These are phyloP conservation scores for Fusarium albidum DNA, from an alignment of 2,329 filamentous ascomycete species.

Conservation along the genomic window DNA sequence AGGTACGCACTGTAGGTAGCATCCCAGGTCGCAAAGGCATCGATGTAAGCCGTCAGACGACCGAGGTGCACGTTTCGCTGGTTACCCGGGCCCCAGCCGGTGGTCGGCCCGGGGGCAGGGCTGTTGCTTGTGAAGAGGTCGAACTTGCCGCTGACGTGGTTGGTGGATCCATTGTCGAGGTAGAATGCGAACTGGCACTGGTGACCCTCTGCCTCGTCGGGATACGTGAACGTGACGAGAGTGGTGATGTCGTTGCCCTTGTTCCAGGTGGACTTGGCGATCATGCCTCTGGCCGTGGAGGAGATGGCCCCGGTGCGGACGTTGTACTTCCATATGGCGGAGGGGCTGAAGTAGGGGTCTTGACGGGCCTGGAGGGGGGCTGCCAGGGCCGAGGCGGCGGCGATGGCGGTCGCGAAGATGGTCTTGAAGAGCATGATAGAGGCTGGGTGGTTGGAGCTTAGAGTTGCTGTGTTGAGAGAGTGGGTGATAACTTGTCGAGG, in stretches of 20 bases:
- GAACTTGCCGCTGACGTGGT: constrained; percentile 36
- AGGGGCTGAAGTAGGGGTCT: constrained; percentile 33
- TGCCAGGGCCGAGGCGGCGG: constrained; percentile 31
- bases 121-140: constrained; percentile 39
- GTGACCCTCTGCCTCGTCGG: constrained; percentile 26
- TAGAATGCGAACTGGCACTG: constrained; percentile 41
- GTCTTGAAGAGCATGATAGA: constrained; percentile 36
- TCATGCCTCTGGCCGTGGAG: constrained; percentile 9
- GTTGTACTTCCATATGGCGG: constrained; percentile 35
- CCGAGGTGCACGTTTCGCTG: constrained; percentile 37
- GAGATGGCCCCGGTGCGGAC: constrained; percentile 35
- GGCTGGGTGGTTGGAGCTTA: neutral
- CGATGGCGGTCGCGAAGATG: constrained; percentile 28
- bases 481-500: neutral
- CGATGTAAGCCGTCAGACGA: constrained; percentile 13
- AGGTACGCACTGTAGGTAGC: constrained; percentile 28
- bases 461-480: neutral
- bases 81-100: constrained; percentile 38
- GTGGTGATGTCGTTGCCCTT: constrained; percentile 39
- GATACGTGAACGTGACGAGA: constrained; percentile 43
- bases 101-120: constrained; percentile 31
- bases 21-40: constrained; percentile 21
- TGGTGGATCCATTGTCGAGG: constrained; percentile 29
- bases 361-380: constrained; percentile 27
- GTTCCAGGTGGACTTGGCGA: constrained; percentile 36